These are phyloP conservation scores for Aspergillus phoenicis DNA, from an alignment of 2,329 filamentous ascomycete genomes.

Conservation along the genomic window DNA sequence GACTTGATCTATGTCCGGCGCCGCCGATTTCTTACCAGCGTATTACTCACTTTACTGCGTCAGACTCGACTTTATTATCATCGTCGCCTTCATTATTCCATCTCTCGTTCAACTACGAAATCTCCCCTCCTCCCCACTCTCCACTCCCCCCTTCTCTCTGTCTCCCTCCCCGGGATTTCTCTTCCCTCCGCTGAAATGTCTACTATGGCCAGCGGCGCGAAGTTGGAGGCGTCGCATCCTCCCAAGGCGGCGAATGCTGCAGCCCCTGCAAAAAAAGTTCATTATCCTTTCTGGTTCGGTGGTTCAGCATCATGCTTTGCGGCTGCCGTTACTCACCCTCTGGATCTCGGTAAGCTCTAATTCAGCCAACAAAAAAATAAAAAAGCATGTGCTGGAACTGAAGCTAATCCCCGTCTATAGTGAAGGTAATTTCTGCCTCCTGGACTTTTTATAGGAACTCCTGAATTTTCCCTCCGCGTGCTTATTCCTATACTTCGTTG, in stretches of 20 bases:
- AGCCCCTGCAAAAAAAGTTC: slow-evolving; percentile 40
- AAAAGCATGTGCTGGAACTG: not conserved
- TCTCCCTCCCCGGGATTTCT: slow-evolving; percentile 1
- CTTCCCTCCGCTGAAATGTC: slow-evolving; percentile 21
- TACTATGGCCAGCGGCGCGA: slow-evolving; percentile 40
- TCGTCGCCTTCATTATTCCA: not conserved
- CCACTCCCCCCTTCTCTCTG: slow-evolving; percentile 19
- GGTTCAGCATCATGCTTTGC: slow-evolving; percentile 92
- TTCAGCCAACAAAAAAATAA: no score
- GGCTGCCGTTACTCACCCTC: slow-evolving; percentile 86
- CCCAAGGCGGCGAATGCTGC: slow-evolving; percentile 17
- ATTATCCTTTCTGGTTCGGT: slow-evolving; percentile 93
- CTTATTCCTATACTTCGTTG: not conserved
- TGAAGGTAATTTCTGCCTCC: slow-evolving; percentile 52
- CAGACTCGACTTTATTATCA: not conserved
- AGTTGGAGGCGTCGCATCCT: slow-evolving; percentile 33
- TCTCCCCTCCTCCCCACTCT: slow-evolving; percentile 22
- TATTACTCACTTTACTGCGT: not conserved
- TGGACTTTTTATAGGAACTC: not conserved
- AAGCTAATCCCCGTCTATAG: slow-evolving; percentile 36
- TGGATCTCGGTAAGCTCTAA: slow-evolving; percentile 75
- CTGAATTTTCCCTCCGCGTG: slow-evolving; percentile 7
- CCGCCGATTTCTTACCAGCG: slow-evolving; percentile 5
- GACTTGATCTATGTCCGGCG: slow-evolving; percentile 38
- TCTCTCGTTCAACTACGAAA: not conserved